These are phyloP conservation scores for Lichtheimia hyalospora DNA, from an alignment of 371 early-diverging fungal genomes.

Conservation along the genomic window DNA sequence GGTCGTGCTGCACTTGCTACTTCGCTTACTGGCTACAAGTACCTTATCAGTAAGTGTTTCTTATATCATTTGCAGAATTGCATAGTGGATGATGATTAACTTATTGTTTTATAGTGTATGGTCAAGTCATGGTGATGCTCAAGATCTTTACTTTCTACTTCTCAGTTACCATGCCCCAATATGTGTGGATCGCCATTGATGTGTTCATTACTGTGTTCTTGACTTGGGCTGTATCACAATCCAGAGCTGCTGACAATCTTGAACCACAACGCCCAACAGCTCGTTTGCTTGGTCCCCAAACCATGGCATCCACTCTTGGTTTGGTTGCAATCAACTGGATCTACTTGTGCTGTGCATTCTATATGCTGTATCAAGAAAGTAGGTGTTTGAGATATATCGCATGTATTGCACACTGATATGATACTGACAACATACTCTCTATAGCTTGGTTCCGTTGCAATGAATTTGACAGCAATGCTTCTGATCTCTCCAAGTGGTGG, in stretches of 20 bases:
- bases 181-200: constrained; percentile 58
- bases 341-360: constrained; percentile 53
- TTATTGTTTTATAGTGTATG: constrained; percentile 50
- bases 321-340: constrained; percentile 65
- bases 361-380: constrained; percentile 51
- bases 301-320: constrained; percentile 64
- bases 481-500: constrained; percentile 75
- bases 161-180: constrained; percentile 54
- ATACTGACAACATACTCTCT: no score
- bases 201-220: constrained; percentile 50
- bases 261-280: constrained; percentile 73
- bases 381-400: neutral
- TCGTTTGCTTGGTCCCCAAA: constrained; percentile 70
- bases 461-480: constrained; percentile 67
- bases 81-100: neutral
- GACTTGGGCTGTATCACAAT: constrained; percentile 62
- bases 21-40: constrained; percentile 78
- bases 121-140: constrained; percentile 67
- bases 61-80: neutral
- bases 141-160: constrained; percentile 61
- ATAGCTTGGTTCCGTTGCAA: constrained; percentile 68
- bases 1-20: constrained; percentile 75
- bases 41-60: constrained; percentile 37
- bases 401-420: no score
- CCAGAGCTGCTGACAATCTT: constrained; percentile 53